Evolutionary conservation across 1,139 yeast genomes (phyloP).

Genomic region (Debaryomyces udenii): DNA sequence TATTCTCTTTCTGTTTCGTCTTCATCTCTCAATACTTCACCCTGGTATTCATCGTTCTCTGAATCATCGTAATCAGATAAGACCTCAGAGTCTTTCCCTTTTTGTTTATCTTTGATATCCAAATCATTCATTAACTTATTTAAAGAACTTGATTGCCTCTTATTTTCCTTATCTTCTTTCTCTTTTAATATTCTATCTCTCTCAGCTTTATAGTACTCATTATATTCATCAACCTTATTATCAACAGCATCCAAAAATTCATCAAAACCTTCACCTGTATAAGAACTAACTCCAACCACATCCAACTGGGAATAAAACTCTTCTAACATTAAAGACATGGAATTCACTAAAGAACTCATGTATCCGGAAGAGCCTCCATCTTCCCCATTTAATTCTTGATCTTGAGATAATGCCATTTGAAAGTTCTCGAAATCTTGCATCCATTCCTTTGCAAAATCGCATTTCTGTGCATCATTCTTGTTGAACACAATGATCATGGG

Average conservation of each 20-base stretch:
- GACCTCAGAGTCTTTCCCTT: constrained; percentile 59
- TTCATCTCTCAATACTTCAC: constrained; percentile 64
- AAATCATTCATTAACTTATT: constrained; percentile 79
- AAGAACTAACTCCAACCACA: constrained; percentile 87
- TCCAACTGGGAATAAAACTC: constrained; percentile 94
- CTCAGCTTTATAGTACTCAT: constrained; percentile 80
- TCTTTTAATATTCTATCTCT: constrained; percentile 79
- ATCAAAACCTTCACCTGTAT: constrained; percentile 92
- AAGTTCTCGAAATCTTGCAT: constrained; percentile 95
- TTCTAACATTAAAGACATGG: constrained; percentile 94
- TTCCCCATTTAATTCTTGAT: constrained; percentile 64
- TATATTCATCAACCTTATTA: constrained; percentile 84
- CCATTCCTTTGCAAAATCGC: constrained; percentile 93
- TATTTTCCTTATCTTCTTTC: constrained; percentile 75
- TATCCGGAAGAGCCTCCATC: constrained; percentile 83
- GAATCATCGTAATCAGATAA: constrained; percentile 65
- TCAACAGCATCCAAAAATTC: constrained; percentile 84
- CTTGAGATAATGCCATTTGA: constrained; percentile 72
- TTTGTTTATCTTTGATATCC: constrained; percentile 54
- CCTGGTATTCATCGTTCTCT: constrained; percentile 60
- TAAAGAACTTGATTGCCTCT: constrained; percentile 71
- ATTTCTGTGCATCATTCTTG: constrained; percentile 86
- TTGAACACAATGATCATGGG: constrained; percentile 98
- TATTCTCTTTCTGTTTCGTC: constrained; percentile 71
- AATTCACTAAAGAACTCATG: constrained; percentile 90